Evolutionary conservation across 1,139 yeast species (phyloP), one percentile per base, ranked within the genome.

Genomic region (Suhomyces coccinellae): DNA sequence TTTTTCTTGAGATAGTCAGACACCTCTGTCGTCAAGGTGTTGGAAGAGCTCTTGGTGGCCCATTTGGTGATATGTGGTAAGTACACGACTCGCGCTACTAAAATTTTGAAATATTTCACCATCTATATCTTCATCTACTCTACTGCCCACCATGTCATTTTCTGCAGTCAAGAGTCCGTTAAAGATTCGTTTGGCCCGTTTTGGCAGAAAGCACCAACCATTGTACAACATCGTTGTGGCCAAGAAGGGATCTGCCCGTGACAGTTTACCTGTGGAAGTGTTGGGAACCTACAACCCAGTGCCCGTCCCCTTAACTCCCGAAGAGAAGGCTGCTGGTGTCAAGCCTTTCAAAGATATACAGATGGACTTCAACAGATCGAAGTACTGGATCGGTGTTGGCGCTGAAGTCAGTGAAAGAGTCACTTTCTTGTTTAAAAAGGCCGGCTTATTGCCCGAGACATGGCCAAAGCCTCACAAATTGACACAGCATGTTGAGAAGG

Each of bases 301-400:
- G 24, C 87, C 98, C 6, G 75, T 78, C 44, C 87, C 95, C 16
- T 66, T 83, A 50, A 75, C 88, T 0, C 77, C 82, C 30, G 80
- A 75, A 53, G 83, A 82, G 53, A 73, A 70, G 52, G 73, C 70
- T 17, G 51, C 54, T 33, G 82, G 83, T n/a, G 67, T 71, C 36
- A 73, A 78, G 52, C 89, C 95, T 17, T 75, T 79, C 44, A 93
- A 93, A 63, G 90, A 90, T 55, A 80, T 93, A 33, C 79, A 82
- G 54, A 72, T 93, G 38, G 98, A 93, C 63, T 89, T 93, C 61
- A 83, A 83, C 53, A 81, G 97, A 55, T 82, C 97, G n/a, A 89
- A 89, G 65, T 95, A 93, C 68, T 93, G 99, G 99, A 71, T 93
- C 37, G 97, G 97, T 59, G 96, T 89, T 13, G 99, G 99, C n/a